Conservation (phyloP, 768 basidiomycete genomes). For the Mycena olivaceomarginata region DNA sequence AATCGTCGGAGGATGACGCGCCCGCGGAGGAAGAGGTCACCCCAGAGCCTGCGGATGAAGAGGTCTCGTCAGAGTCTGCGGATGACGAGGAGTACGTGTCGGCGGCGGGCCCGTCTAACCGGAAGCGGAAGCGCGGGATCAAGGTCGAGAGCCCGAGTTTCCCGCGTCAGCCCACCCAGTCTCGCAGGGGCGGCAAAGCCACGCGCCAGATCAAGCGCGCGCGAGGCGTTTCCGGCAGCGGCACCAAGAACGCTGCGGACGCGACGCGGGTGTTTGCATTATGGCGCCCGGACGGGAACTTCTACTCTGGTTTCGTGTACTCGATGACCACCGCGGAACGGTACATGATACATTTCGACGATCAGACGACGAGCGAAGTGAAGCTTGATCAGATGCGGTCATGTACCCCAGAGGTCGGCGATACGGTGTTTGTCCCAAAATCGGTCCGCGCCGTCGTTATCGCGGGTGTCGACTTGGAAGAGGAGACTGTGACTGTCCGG, state of each 20-base stretch:
- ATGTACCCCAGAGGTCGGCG: constrained; percentile 70
- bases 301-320: constrained; percentile 76
- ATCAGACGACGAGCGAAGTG: constrained; percentile 68
- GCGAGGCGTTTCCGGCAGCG: constrained; percentile 55
- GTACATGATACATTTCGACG: constrained; percentile 82
- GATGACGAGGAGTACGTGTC: constrained; percentile 65
- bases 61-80: constrained; percentile 62
- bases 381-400: constrained; percentile 72
- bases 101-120: constrained; percentile 51
- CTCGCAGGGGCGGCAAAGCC: constrained; percentile 49
- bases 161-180: constrained; percentile 42
- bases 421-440: constrained; percentile 67
- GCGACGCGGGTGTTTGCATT: constrained; percentile 82
- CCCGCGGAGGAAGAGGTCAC: constrained; percentile 52
- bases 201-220: constrained; percentile 61
- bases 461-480: constrained; percentile 44
- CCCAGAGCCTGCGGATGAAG: constrained; percentile 52
- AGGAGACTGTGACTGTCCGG: constrained; percentile 58
- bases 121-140: constrained; percentile 67
- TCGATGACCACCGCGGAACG: constrained; percentile 49
- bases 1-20: constrained; percentile 47
- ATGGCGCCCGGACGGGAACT: constrained; percentile 78
- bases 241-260: constrained; percentile 33
- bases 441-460: constrained; percentile 58
- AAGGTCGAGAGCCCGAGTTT: constrained; percentile 24